Base-by-base conservation (phyloP, 768 basidiomycete species). In the Agrocybe praecox region DNA sequence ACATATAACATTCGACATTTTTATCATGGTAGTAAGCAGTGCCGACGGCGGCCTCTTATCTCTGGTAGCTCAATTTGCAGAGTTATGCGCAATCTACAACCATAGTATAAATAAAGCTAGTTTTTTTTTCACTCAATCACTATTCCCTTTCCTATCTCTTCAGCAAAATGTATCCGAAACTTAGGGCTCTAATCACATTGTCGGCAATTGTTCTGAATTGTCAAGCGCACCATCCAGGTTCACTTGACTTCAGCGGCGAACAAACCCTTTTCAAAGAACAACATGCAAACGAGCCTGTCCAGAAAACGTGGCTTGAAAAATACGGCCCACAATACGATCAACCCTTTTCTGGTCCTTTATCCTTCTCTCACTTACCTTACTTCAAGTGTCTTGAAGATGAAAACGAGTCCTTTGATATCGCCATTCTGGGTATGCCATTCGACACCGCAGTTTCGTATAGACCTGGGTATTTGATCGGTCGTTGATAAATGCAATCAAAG, bases 291-390 rank as follows among this genome's bases (percentile, higher is more conserved):
- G 8, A 34, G 33, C 33, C 33, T 34, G 8, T 34, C n/a, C 61
- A 59, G 17, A 66, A 65, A 17, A 82, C 81, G 50, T 92, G 89
- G 89, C 68, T 77, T 7, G 77, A 83, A 53, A 92, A 89, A 69
- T 94, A 92, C 62, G 91, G 90, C n/a, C 65, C 71, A 9, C 88
- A 90, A 60, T 76, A 80, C 18, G 92, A 95, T 71, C 84, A 87
- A 42, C 70, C 79, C 5, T 96, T 92, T 75, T 85, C 89, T 6
- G 94, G 94, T 0, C 88, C 92, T 26, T 77, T 90, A 15, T 80
- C 90, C 0, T 96, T 96, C 75, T 89, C 92, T 18, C 93, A 93
- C 65, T 74, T 92, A 14, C 87, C 90, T 1, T 93, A 92, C 67
- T 62, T 76, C 8, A 81, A 82, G 34, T 94, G 92, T 66, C 75